Evolutionary conservation across 768 basidiomycete species (phyloP).

Genomic region (Cystofilobasidium capitatum): DNA sequence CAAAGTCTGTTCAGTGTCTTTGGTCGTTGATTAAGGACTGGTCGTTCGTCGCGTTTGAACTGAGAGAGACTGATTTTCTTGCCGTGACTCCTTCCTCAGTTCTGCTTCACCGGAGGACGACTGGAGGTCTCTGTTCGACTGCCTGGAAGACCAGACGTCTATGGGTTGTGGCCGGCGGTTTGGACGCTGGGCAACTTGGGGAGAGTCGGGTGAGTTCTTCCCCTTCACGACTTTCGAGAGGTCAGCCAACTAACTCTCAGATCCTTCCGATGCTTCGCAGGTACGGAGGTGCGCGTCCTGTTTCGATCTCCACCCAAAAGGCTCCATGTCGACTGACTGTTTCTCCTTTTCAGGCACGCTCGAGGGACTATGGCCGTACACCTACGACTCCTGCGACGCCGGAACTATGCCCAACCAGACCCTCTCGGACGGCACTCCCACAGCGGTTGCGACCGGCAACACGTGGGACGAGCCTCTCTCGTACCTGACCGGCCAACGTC

Average conservation of each 20-base stretch:
- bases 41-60: constrained; percentile 22
- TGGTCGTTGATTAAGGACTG: neutral
- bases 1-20: too few relatives aligned
- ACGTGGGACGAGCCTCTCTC: neutral
- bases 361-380: constrained; percentile 22
- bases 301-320: too few relatives aligned
- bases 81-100: constrained; percentile 64
- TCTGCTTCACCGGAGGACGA: constrained; percentile 25
- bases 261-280: too few relatives aligned
- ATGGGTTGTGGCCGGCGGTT: constrained; percentile 29
- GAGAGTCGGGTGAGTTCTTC: constrained; percentile 17
- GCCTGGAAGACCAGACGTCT: constrained; percentile 14
- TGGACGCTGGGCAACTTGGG: constrained; percentile 28
- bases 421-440: neutral
- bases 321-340: too few relatives aligned
- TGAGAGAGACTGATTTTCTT: constrained; percentile 28
- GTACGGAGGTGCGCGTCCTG: constrained; percentile 38
- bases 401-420: constrained; percentile 23
- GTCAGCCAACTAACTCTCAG: too few relatives aligned
- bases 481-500: constrained; percentile 22
- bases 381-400: constrained; percentile 23
- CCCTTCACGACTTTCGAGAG: too few relatives aligned
- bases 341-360: constrained; percentile 26
- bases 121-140: constrained; percentile 17
- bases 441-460: neutral